phyloP scores from a whole-genome alignment of 371 early-diverging fungal genomes.

The Umbelopsis sp. region DNA sequence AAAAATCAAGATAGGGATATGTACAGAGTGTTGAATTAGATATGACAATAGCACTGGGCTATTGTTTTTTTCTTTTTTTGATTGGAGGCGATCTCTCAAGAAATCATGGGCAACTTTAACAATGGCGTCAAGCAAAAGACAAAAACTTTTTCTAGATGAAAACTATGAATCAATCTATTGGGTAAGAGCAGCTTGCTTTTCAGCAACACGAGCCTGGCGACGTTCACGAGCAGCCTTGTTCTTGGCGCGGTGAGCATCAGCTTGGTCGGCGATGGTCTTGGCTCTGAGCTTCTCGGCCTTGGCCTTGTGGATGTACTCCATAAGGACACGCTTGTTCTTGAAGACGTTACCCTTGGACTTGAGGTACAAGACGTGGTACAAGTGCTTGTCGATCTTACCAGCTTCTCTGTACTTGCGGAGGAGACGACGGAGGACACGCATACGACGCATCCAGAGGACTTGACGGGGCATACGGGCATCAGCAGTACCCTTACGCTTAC shows the following conservation, averaged over 20 bases:
- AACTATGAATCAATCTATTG: background rate
- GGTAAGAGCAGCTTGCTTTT: constrained; percentile 76
- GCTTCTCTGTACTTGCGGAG: constrained; percentile 98
- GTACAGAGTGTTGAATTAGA: background rate
- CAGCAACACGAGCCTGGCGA: constrained; percentile 83
- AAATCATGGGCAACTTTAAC: too few relatives aligned
- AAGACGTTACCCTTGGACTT: constrained; percentile 99
- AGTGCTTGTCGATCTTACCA: constrained; percentile 98
- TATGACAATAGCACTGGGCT: background rate
- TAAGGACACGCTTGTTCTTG: constrained; percentile 99
- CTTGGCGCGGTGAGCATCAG: constrained; percentile 97
- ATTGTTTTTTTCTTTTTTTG: background rate
- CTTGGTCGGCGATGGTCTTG: constrained; percentile 96
- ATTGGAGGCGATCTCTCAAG: background rate
- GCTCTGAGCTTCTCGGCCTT: constrained; percentile 99
- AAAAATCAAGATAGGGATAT: background rate
- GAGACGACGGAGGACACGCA: constrained; percentile 97
- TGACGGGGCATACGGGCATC: constrained; percentile 98
- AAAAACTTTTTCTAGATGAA: too few relatives aligned
- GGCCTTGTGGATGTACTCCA: constrained; percentile 99
- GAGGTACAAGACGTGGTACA: constrained; percentile 97
- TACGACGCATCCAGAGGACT: constrained; percentile 99
- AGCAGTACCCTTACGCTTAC: constrained; percentile 99
- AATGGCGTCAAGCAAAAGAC: too few relatives aligned
- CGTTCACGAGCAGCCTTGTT: constrained; percentile 97